These are phyloP conservation scores for Musa itinerans DNA, from an alignment of 176 grass and related monocot species.

Conservation along the genomic window DNA sequence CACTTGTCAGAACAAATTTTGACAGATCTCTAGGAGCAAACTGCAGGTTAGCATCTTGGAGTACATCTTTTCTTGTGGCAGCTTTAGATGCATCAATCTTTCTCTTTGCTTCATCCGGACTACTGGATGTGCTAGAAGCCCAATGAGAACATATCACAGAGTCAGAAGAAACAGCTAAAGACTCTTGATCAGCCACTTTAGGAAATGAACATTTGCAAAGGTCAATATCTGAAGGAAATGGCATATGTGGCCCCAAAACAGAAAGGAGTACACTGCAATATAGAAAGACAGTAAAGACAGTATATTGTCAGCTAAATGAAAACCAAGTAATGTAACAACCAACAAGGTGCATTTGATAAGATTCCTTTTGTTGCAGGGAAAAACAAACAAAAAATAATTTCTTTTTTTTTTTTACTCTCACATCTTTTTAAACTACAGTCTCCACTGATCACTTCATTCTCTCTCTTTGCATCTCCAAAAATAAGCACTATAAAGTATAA, in stretches of 20 bases:
- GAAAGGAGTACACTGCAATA: conserved; percentile 70
- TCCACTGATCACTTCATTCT: no score
- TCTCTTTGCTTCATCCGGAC: conserved; percentile 37
- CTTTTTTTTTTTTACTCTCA: no score
- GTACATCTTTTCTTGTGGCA: conserved; percentile 25
- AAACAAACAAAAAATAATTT: no score
- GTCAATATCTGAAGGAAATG: conserved; percentile 66
- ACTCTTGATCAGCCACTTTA: conserved; percentile 37
- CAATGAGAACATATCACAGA: conserved; percentile 1
- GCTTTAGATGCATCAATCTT: conserved; percentile 38
- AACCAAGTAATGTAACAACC: no score
- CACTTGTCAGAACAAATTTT: conserved; percentile 46
- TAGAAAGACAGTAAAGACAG: conserved; percentile 9
- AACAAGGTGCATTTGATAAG: no score
- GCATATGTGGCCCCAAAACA: conserved; percentile 67
- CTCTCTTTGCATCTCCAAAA: no score
- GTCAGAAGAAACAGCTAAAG: conserved; percentile 33
- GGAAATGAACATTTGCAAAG: conserved; percentile 49
- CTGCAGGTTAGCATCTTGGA: conserved; percentile 39
- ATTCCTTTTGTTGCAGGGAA: no score
- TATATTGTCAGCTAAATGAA: not conserved
- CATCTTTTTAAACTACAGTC: no score
- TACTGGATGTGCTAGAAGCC: conserved; percentile 9
- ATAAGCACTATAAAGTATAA: no score
- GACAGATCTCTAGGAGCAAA: conserved; percentile 74